A percentile compares a stretch with the other conserved stretches of the same genome.
Evolutionary conservation across 768 basidiomycete genomes (phyloP).

Genomic region (Leccinum olivaceopallidum): DNA sequence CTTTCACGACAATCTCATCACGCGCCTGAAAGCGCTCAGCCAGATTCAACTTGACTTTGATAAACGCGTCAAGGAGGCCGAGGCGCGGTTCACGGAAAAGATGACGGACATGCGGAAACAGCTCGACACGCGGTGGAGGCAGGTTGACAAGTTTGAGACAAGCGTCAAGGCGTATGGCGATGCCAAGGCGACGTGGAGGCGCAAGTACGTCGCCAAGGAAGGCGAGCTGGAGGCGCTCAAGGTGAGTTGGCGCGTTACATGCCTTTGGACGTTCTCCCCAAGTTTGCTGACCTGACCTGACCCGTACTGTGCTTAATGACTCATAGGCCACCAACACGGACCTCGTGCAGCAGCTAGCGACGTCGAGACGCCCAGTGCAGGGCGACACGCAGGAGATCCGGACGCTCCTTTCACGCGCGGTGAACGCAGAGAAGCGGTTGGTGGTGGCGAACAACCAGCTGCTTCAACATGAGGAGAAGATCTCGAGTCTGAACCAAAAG

Average conservation of each 20-base stretch:
- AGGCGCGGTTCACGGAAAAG: slow-evolving; percentile 70
- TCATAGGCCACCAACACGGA: slow-evolving; percentile 71
- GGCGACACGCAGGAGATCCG: slow-evolving; percentile 69
- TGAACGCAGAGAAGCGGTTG: slow-evolving; percentile 87
- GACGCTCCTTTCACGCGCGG: slow-evolving; percentile 69
- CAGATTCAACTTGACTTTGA: slow-evolving; percentile 89
- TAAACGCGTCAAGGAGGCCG: slow-evolving; percentile 77
- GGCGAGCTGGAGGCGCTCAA: slow-evolving; percentile 89
- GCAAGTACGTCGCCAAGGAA: slow-evolving; percentile 78
- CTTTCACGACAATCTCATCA: slow-evolving; percentile 93
- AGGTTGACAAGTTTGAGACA: slow-evolving; percentile 90
- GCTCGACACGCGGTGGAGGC: slow-evolving; percentile 84
- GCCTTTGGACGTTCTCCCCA: background rate
- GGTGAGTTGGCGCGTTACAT: slow-evolving; percentile 41
- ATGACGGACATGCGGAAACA: slow-evolving; percentile 81
- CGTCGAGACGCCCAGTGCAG: slow-evolving; percentile 57
- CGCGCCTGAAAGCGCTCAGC: slow-evolving; percentile 79
- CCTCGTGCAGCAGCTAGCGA: slow-evolving; percentile 65
- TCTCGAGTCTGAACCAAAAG: slow-evolving; percentile 72
- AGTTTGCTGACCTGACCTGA: background rate
- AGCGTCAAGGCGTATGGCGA: slow-evolving; percentile 82
- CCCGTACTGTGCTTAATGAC: background rate
- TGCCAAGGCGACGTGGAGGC: slow-evolving; percentile 80
- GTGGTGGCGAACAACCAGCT: slow-evolving; percentile 85
- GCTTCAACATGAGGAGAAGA: slow-evolving; percentile 78